phyloP scores from a whole-genome alignment of 2,329 filamentous ascomycete genomes.

The Bipolaris cookei region DNA sequence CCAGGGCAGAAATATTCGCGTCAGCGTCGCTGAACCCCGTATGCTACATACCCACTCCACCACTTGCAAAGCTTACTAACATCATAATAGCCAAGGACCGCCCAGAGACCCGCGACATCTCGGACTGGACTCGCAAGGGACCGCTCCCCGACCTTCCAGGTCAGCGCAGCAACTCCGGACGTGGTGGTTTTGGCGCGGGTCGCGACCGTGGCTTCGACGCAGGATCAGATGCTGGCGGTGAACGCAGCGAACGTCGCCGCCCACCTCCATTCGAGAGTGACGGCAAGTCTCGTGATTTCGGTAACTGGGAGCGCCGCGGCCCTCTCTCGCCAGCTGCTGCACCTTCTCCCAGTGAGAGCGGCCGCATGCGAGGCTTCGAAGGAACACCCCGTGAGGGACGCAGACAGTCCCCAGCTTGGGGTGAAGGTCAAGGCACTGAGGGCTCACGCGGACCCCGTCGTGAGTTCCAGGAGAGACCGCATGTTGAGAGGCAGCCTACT shows the following conservation, averaged over 20 bases:
- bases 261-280: constrained; percentile 69
- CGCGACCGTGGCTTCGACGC: constrained; percentile 59
- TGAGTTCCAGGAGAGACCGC: constrained; percentile 68
- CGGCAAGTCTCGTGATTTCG: constrained; percentile 78
- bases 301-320: constrained; percentile 94
- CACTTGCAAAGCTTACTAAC: constrained; percentile 22
- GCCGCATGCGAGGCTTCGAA: constrained; percentile 62
- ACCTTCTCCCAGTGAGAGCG: constrained; percentile 60
- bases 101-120: constrained; percentile 79
- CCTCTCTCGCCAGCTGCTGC: constrained; percentile 75
- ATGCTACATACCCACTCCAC: constrained; percentile 54
- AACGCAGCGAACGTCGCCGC: constrained; percentile 73
- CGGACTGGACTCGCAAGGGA: constrained; percentile 92
- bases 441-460: constrained; percentile 80
- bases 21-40: constrained; percentile 98
- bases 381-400: constrained; percentile 46
- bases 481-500: constrained; percentile 73
- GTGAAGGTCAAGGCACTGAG: constrained; percentile 70
- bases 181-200: constrained; percentile 52
- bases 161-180: constrained; percentile 60
- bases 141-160: constrained; percentile 77
- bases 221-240: constrained; percentile 59
- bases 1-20: constrained; percentile 85
- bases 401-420: constrained; percentile 74
- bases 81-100: constrained; percentile 77